Percentiles rank a stretch among this genome's conserved stretches.
Evolutionary conservation across 2,329 filamentous ascomycete species (phyloP).

Genomic region (Hortaea werneckii): DNA sequence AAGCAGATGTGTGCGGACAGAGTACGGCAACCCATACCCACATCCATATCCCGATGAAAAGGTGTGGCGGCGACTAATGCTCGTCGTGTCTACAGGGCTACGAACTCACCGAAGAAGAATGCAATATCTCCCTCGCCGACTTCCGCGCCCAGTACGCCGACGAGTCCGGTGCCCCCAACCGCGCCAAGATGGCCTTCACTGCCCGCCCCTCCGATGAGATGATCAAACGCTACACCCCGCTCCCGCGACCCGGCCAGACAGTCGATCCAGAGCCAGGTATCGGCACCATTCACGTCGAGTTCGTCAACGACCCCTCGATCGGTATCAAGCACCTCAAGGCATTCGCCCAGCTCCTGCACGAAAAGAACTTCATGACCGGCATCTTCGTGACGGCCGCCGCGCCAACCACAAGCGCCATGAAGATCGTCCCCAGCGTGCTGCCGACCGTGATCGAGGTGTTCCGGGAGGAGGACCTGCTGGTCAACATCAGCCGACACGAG

Average conservation of each 20-base stretch:
- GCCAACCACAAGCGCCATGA: slow-evolving; percentile 77
- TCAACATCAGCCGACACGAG: slow-evolving; percentile 98
- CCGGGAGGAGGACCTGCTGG: slow-evolving; percentile 85
- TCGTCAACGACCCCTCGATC: slow-evolving; percentile 67
- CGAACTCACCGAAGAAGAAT: slow-evolving; percentile 79
- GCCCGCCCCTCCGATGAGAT: slow-evolving; percentile 75
- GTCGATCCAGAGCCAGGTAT: slow-evolving; percentile 43
- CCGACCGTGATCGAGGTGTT: slow-evolving; percentile 86
- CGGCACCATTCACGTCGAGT: slow-evolving; percentile 88
- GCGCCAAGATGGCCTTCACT: slow-evolving; percentile 75
- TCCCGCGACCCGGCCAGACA: slow-evolving; percentile 45
- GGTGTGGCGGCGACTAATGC: no score
- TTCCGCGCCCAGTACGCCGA: slow-evolving; percentile 66
- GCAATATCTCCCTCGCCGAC: slow-evolving; percentile 72
- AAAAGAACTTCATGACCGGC: slow-evolving; percentile 76
- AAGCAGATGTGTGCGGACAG: slow-evolving; percentile 92
- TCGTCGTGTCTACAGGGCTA: slow-evolving; percentile 58
- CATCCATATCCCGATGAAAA: neutral
- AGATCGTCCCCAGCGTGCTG: slow-evolving; percentile 69
- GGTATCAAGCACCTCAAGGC: slow-evolving; percentile 87
- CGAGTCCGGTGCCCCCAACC: slow-evolving; percentile 66
- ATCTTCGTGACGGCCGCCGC: slow-evolving; percentile 78
- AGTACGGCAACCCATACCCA: slow-evolving; percentile 42
- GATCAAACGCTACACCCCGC: slow-evolving; percentile 71
- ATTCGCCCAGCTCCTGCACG: slow-evolving; percentile 73